Conservation (phyloP, 257 asterid genomes). For the Plantago elongata region DNA sequence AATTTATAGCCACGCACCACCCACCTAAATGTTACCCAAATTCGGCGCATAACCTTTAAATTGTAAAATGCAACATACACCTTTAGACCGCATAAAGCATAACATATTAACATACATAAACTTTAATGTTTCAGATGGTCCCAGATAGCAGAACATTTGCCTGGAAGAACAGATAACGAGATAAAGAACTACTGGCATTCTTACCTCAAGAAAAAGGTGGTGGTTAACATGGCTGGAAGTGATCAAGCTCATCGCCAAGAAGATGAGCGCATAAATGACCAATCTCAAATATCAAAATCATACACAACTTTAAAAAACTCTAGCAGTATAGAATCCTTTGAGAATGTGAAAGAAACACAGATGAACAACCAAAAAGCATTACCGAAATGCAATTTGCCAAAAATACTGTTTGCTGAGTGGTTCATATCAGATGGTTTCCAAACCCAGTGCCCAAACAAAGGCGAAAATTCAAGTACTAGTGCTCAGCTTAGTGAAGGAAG, state of each 20-base stretch:
- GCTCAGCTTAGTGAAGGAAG: constrained; percentile 27
- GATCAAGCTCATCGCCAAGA: constrained; percentile 16
- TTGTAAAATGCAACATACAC: too few species aligned
- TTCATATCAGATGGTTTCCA: constrained; percentile 43
- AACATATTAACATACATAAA: not conserved
- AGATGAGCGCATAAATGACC: constrained; percentile 3
- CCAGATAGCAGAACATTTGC: constrained; percentile 59
- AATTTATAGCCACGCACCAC: too few species aligned
- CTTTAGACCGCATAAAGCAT: too few species aligned
- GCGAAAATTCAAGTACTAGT: constrained; percentile 28
- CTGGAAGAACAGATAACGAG: constrained; percentile 80
- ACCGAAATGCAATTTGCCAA: constrained; percentile 42
- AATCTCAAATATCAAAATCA: constrained; percentile 17
- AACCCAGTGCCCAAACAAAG: constrained; percentile 26
- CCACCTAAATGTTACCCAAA: too few species aligned
- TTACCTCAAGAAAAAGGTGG: constrained; percentile 49
- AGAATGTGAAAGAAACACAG: constrained; percentile 27
- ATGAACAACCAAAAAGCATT: constrained; percentile 20
- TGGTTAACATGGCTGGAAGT: constrained; percentile 18
- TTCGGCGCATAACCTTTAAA: too few species aligned
- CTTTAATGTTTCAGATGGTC: constrained; percentile 56
- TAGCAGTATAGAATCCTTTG: constrained; percentile 25
- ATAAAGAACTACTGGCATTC: constrained; percentile 81
- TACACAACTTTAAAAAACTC: constrained; percentile 23
- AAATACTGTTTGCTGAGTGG: constrained; percentile 80